These are phyloP conservation scores for Sporothrix protearum DNA, from an alignment of 2,329 filamentous ascomycete genomes.

Conservation along the genomic window DNA sequence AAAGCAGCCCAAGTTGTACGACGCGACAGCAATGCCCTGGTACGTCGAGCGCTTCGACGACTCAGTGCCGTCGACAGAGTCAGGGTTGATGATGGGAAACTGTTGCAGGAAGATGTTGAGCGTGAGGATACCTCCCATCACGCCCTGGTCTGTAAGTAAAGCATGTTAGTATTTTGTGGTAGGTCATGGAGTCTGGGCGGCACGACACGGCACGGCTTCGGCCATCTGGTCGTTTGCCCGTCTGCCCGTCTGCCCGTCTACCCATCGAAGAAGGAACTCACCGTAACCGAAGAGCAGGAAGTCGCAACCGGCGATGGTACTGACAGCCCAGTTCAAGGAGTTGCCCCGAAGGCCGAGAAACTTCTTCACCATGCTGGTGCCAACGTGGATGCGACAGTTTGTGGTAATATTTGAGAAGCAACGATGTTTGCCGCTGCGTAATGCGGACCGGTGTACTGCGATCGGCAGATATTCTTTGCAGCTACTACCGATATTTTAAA, in stretches of 20 bases:
- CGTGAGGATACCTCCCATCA: conserved; percentile 72
- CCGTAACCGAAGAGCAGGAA: conserved; percentile 62
- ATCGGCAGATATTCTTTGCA: not conserved
- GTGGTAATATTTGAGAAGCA: not conserved
- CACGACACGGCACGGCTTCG: not conserved
- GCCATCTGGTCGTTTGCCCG: too few relatives aligned
- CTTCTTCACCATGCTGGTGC: conserved; percentile 28
- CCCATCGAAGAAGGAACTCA: conserved; percentile 33
- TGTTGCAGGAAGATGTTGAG: conserved; percentile 56
- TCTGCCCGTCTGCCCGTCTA: too few relatives aligned
- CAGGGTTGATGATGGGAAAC: conserved; percentile 54
- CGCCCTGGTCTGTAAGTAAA: conserved; percentile 58
- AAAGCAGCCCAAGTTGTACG: conserved; percentile 36
- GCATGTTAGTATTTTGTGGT: not conserved
- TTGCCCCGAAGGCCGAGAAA: conserved; percentile 66
- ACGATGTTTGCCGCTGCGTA: not conserved
- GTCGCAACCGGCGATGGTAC: conserved; percentile 68
- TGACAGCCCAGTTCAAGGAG: conserved; percentile 64
- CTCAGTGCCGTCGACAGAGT: conserved; percentile 34
- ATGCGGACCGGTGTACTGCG: too few relatives aligned
- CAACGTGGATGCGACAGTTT: not conserved
- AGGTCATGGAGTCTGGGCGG: not conserved
- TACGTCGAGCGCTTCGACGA: conserved; percentile 47
- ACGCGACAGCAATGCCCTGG: conserved; percentile 43
- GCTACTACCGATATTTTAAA: not conserved